Evolutionary conservation across 345 rosid genomes (phyloP).

Genomic region (Hibiscus syriacus): DNA sequence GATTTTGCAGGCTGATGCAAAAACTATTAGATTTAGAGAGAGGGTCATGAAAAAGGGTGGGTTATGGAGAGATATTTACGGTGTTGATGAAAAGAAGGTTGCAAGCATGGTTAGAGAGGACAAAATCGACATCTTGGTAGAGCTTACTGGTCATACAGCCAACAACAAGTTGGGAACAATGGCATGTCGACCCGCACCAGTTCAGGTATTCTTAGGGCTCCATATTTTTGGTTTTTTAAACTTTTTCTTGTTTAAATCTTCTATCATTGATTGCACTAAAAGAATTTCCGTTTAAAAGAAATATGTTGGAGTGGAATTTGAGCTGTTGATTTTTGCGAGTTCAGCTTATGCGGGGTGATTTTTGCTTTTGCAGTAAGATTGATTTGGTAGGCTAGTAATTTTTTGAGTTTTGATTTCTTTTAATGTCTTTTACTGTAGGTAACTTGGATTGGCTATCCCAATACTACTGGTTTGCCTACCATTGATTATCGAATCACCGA

Average conservation of each 20-base stretch:
- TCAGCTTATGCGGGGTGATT: neutral
- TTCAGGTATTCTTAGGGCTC: slow-evolving; percentile 53
- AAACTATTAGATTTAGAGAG: slow-evolving; percentile 81
- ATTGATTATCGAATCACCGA: slow-evolving; percentile 97
- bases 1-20: slow-evolving; percentile 84
- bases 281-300: neutral
- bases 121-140: slow-evolving; percentile 87
- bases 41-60: slow-evolving; percentile 91
- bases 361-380: neutral
- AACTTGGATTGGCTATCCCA: slow-evolving; percentile 99
- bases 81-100: slow-evolving; percentile 90
- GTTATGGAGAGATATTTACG: slow-evolving; percentile 85
- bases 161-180: slow-evolving; percentile 96
- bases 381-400: neutral
- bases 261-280: neutral
- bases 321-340: neutral
- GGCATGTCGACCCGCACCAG: slow-evolving; percentile 97
- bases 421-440: slow-evolving; percentile 40
- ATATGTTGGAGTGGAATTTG: neutral
- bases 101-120: slow-evolving; percentile 95
- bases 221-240: neutral
- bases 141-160: slow-evolving; percentile 99
- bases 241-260: neutral
- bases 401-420: neutral
- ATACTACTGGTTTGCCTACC: slow-evolving; percentile 91